Evolutionary conservation across 2,329 filamentous ascomycete genomes (phyloP).

Genomic region (Xylariales sp.): DNA sequence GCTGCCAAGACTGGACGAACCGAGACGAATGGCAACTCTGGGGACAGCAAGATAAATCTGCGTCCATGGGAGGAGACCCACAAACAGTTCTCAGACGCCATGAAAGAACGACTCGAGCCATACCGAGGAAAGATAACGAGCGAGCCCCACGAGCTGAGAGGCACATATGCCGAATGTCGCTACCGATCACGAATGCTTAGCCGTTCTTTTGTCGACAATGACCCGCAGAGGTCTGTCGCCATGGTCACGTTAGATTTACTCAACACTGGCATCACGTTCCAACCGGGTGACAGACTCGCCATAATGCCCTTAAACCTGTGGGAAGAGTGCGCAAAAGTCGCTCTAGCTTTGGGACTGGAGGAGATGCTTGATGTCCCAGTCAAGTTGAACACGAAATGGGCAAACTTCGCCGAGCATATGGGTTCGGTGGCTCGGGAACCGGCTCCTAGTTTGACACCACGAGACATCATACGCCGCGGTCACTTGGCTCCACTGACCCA

Average conservation of each 20-base stretch:
- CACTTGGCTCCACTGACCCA: constrained; percentile 49
- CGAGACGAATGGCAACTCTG: constrained; percentile 47
- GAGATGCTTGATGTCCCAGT: constrained; percentile 38
- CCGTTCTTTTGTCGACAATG: constrained; percentile 40
- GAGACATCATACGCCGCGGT: constrained; percentile 45
- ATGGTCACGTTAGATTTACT: constrained; percentile 47
- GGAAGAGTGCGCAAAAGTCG: constrained; percentile 51
- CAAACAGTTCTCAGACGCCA: constrained; percentile 45
- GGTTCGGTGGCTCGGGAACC: constrained; percentile 28
- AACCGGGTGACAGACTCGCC: constrained; percentile 47
- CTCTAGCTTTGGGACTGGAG: constrained; percentile 44
- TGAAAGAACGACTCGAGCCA: constrained; percentile 49
- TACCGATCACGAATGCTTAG: constrained; percentile 41
- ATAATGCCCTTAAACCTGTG: constrained; percentile 52
- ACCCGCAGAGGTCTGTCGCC: constrained; percentile 40
- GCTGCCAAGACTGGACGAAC: constrained; percentile 49
- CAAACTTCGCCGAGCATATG: constrained; percentile 42
- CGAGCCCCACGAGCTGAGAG: constrained; percentile 50
- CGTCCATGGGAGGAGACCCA: constrained; percentile 48
- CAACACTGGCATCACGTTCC: constrained; percentile 48
- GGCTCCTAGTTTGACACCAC: constrained; percentile 33
- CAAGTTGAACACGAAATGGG: constrained; percentile 35
- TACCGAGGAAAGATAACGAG: constrained; percentile 40
- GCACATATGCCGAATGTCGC: constrained; percentile 50
- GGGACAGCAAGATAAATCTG: constrained; percentile 32